Base-by-base conservation (phyloP, 768 basidiomycete species). In the Cystobasidium ongulense region DNA sequence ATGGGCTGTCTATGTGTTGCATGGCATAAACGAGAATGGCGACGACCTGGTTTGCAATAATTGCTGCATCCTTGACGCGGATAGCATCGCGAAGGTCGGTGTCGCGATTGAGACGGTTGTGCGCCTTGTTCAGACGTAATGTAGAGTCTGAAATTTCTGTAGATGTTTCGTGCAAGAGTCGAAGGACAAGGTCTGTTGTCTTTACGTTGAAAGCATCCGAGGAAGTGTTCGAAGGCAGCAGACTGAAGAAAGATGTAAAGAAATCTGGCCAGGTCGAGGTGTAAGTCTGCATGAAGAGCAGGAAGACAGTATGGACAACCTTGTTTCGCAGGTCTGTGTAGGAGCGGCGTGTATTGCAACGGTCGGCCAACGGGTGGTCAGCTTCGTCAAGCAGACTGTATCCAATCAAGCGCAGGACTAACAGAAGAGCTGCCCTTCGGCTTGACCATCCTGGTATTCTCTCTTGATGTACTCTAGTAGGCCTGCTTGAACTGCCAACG, bases 121-220 rank as follows among this genome's bases (percentile, higher is more conserved):
- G 82, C 67, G 84, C 87, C 80, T 86, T 92, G 52, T 86, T 94
- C 63, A 90, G 86, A 82, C 95, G 92, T 78, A 98, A 87, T 75
- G 92, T 87, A 78, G 91, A 90, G 83, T 99, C 96, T 63, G 92
- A 92, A n/a, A 98, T 90, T 81, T 99, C 96, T 15, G 90, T 90
- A 0, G 93, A 94, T 67, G 98, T 94, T 81, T 99, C 96, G 74
- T 90, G 87, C 53, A 99, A 85, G 77, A 97, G 85, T 78, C 90
- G 92, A 80, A 98, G 90, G 80, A 96, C 88, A 73, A 99, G 86
- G 33, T 93, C 85, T 25, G 90, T 90, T 36, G 95, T 86, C 78
- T 94, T 90, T 53, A 86, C 86, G 80, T 94, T 95, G 82, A 89
- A 87, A 29, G 86, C 84, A 46, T 86, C 83, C 43, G 72, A 41